A percentile compares a stretch with the other conserved stretches of the same genome.
Conservation (phyloP, 2,329 filamentous ascomycete genomes). For the Fusarium veterinarium region DNA sequence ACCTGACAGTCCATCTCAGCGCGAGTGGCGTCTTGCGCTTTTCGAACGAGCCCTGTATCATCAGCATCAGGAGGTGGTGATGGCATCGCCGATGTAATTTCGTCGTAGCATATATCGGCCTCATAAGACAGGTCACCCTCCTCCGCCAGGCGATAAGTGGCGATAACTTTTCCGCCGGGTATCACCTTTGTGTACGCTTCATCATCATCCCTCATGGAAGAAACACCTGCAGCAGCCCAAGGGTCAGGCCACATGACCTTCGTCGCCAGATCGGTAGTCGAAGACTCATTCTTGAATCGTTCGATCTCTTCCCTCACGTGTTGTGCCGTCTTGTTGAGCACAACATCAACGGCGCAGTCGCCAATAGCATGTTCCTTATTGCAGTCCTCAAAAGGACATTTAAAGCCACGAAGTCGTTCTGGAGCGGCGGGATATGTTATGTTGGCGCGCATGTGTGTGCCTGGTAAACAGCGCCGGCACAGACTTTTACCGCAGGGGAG, state of each 20-base stretch:
- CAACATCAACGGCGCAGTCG: conserved; percentile 83
- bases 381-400: conserved; percentile 78
- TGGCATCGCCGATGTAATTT: conserved; percentile 36
- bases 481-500: conserved; percentile 85
- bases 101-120: conserved; percentile 64
- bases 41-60: conserved; percentile 55
- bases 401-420: conserved; percentile 75
- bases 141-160: conserved; percentile 74
- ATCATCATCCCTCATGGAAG: conserved; percentile 53
- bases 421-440: conserved; percentile 82
- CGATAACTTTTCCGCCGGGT: conserved; percentile 69
- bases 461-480: conserved; percentile 80
- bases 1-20: conserved; percentile 88
- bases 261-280: conserved; percentile 48
- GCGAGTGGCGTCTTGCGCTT: conserved; percentile 70
- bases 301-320: conserved; percentile 66
- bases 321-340: conserved; percentile 76
- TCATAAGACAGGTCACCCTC: conserved; percentile 68
- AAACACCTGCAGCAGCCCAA: conserved; percentile 55
- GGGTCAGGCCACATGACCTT: conserved; percentile 52
- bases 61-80: conserved; percentile 45
- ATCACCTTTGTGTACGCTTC: conserved; percentile 51
- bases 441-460: conserved; percentile 70
- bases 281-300: conserved; percentile 50
- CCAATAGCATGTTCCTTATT: conserved; percentile 76